These are phyloP conservation scores for Sisymbrium irio DNA, from an alignment of 345 rosid genomes.

Conservation along the genomic window DNA sequence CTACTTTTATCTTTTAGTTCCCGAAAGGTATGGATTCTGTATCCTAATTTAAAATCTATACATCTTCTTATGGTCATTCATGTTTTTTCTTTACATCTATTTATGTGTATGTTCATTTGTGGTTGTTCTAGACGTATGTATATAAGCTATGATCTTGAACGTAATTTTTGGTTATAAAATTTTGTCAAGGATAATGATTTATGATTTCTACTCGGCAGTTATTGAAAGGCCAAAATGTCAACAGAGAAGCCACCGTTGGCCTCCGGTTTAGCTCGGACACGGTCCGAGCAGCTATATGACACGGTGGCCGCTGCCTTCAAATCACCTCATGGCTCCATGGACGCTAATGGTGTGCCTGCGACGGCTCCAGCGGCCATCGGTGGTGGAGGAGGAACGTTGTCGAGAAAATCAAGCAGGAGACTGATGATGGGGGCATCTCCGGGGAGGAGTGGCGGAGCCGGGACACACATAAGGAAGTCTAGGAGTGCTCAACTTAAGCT, in stretches of 20 bases:
- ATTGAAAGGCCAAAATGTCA: slow-evolving; percentile 13
- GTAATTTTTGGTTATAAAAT: background rate
- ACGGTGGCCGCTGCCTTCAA: slow-evolving; percentile 67
- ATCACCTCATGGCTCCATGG: slow-evolving; percentile 43
- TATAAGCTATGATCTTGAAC: slow-evolving; percentile 3
- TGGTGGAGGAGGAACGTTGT: slow-evolving; percentile 41
- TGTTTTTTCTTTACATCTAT: background rate
- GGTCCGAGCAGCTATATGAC: slow-evolving; percentile 78
- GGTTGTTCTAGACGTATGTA: background rate
- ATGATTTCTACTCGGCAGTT: background rate
- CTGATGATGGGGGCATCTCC: slow-evolving; percentile 54
- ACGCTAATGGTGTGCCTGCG: slow-evolving; percentile 31
- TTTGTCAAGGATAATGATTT: background rate
- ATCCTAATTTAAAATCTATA: background rate
- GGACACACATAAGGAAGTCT: slow-evolving; percentile 77
- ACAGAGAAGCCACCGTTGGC: slow-evolving; percentile 55
- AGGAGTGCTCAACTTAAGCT: slow-evolving; percentile 79
- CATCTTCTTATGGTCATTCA: slow-evolving; percentile 24
- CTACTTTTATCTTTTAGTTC: slow-evolving; percentile 27
- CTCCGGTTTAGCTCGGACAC: slow-evolving; percentile 62
- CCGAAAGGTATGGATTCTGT: slow-evolving; percentile 28
- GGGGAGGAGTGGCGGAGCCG: slow-evolving; percentile 48
- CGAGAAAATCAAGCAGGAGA: slow-evolving; percentile 75
- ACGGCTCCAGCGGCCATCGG: slow-evolving; percentile 25
- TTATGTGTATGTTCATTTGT: background rate